These are phyloP conservation scores for Colletotrichum sp. DNA, from an alignment of 2,329 filamentous ascomycete species.

Conservation along the genomic window DNA sequence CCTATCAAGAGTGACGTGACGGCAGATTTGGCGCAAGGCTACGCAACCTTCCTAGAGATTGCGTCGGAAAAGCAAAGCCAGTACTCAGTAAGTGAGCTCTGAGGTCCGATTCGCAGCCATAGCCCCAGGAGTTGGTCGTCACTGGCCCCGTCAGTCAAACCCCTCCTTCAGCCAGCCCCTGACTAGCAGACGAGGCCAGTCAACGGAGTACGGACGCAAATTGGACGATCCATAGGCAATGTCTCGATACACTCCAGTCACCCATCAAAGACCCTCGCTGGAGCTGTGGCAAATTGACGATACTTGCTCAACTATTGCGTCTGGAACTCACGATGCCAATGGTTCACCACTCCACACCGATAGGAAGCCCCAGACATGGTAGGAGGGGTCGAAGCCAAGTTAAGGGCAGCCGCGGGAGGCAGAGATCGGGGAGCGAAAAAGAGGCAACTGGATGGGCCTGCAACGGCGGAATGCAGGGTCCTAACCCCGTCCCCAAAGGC, in stretches of 20 bases:
- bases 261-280: not conserved
- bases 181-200: not conserved
- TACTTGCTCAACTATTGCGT: not conserved
- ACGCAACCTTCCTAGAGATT: not conserved
- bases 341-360: not conserved
- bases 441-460: not conserved
- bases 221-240: not conserved
- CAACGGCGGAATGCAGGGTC: slow-evolving; percentile 11
- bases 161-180: not conserved
- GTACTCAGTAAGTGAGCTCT: not conserved
- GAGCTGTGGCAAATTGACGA: not conserved
- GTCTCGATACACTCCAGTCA: not conserved
- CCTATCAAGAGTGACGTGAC: not conserved
- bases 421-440: not conserved
- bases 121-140: not conserved
- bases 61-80: not conserved
- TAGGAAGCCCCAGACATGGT: not conserved
- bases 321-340: not conserved
- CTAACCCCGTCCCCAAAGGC: not conserved
- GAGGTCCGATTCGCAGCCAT: not conserved
- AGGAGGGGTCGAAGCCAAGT: not conserved
- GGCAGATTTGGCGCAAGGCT: not conserved
- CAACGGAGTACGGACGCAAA: not conserved
- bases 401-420: not conserved
- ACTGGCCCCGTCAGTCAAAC: not conserved